Evolutionary conservation across 192 early-diverging fungal genomes (phyloP), one percentile per base, ranked within the genome.

Genomic region (Phycomyces blakesleeanus): DNA sequence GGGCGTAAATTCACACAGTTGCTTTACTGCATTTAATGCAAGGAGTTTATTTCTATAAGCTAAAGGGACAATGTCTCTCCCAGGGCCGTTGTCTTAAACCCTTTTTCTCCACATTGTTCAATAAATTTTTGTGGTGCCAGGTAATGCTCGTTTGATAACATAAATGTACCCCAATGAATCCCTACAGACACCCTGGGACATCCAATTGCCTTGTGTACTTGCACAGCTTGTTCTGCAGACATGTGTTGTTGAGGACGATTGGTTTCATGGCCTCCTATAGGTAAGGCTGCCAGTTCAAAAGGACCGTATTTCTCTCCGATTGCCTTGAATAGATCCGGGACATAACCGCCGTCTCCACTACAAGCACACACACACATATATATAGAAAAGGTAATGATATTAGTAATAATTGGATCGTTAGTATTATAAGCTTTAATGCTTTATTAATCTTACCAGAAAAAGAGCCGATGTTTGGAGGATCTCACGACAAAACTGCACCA

Each of bases 111-210:
- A 7, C 25, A 26, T 40, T 51, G 26, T 20, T 27, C 59, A 34
- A 61, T 37, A 29, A 14, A 24, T 24, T 49, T 51, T 47, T 68
- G 68, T 25, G 80, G 78, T 20, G 72, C 75, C 61, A 75, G 37
- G 55, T 75, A 76, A 59, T 67, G 66, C 54, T 80, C 77, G 41
- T 74, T 69, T 25, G 64, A 71, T 66, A 73, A 64, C 67, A 74
- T 79, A 61, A 80, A 82, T 9, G 80, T 82, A 16, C 77, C 77
- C 80, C 78, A 82, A 55, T 79, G 78, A 38, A 82, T 76, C 12
- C 80, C 77, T 29, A 82, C 50, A 11, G 80, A 72, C 41, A 71
- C 52, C 3, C 34, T 53, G 20, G 77, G 72, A 50, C 47, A 41
- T n/a, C 66, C 58, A 9, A 81, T 55, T 56, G 76, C 78, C 21